Evolutionary conservation across 495 filamentous ascomycete genomes (phyloP).

Genomic region (Wilcoxina mikolae): DNA sequence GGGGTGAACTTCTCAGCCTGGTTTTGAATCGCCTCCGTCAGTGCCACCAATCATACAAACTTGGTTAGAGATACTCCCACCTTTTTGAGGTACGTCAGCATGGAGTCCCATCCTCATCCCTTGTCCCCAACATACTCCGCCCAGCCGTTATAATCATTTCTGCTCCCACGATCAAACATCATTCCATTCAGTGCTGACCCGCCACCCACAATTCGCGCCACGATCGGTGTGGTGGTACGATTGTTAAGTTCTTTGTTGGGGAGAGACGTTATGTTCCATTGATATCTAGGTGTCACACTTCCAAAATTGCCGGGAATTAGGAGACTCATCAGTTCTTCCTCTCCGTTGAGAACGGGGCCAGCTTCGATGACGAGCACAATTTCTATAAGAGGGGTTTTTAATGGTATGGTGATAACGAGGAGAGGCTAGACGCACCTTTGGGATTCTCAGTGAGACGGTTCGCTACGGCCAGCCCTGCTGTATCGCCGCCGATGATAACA

Average conservation of each 20-base stretch:
- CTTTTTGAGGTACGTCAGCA: slow-evolving; percentile 35
- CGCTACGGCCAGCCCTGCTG: slow-evolving; percentile 36
- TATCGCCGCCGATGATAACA: slow-evolving; percentile 40
- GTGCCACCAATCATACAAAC: no score
- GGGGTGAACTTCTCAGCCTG: slow-evolving; percentile 31
- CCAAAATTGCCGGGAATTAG: slow-evolving; percentile 15
- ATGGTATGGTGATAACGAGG: no score
- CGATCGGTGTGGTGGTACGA: slow-evolving; percentile 15
- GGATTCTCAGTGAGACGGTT: slow-evolving; percentile 33
- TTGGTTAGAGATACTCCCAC: slow-evolving; percentile 5
- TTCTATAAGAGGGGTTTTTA: no score
- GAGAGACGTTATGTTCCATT: slow-evolving; percentile 28
- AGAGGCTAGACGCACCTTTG: slow-evolving; percentile 27
- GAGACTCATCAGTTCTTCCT: slow-evolving; percentile 32
- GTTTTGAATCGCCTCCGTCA: no score
- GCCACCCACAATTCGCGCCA: slow-evolving; percentile 31
- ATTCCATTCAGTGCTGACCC: slow-evolving; percentile 39
- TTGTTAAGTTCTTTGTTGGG: slow-evolving; percentile 18
- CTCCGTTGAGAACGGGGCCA: slow-evolving; percentile 34
- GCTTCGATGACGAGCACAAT: slow-evolving; percentile 38
- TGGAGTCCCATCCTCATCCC: slow-evolving; percentile 34
- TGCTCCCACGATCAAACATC: slow-evolving; percentile 34
- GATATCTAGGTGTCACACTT: slow-evolving; percentile 18
- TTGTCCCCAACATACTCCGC: slow-evolving; percentile 34
- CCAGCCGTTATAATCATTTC: slow-evolving; percentile 35